Evolutionary conservation across 441 rosid genomes (phyloP).

Genomic region (Cnidoscolus chayamansa): DNA sequence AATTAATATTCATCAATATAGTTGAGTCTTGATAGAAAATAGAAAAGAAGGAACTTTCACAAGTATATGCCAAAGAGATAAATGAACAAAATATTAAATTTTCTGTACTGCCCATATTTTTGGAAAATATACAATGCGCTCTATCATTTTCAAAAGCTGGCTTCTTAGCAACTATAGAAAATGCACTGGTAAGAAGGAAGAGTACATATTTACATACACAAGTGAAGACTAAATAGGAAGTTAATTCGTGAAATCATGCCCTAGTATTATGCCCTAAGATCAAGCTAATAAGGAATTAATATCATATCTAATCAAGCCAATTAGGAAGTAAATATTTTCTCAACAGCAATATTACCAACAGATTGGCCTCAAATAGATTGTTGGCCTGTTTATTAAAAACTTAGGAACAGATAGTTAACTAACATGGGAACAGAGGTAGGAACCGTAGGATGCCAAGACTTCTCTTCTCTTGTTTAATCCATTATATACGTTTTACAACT

Average conservation of each 20-base stretch:
- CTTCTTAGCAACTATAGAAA: neutral
- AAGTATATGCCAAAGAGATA: neutral
- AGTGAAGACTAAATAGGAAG: too few relatives aligned
- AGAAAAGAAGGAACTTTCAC: neutral
- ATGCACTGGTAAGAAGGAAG: too few relatives aligned
- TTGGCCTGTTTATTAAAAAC: neutral
- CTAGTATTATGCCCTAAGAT: too few relatives aligned
- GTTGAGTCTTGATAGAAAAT: neutral
- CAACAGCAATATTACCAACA: neutral
- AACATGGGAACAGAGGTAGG: neutral
- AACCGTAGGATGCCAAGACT: too few relatives aligned
- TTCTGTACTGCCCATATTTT: neutral
- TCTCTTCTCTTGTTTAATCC: neutral
- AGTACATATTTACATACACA: too few relatives aligned
- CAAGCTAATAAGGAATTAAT: too few relatives aligned
- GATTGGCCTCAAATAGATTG: neutral
- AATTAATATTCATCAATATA: neutral
- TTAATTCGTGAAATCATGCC: too few relatives aligned
- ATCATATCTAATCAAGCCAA: too few relatives aligned
- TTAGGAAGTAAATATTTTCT: too few relatives aligned
- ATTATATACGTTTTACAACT: neutral
- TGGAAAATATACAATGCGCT: neutral
- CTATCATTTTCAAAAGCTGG: conserved; percentile 4
- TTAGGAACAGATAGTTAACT: neutral
- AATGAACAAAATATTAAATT: neutral